These are phyloP conservation scores for Toxoplasma gondii DNA, from an alignment of 169 alveolate genomes.

Conservation along the genomic window DNA sequence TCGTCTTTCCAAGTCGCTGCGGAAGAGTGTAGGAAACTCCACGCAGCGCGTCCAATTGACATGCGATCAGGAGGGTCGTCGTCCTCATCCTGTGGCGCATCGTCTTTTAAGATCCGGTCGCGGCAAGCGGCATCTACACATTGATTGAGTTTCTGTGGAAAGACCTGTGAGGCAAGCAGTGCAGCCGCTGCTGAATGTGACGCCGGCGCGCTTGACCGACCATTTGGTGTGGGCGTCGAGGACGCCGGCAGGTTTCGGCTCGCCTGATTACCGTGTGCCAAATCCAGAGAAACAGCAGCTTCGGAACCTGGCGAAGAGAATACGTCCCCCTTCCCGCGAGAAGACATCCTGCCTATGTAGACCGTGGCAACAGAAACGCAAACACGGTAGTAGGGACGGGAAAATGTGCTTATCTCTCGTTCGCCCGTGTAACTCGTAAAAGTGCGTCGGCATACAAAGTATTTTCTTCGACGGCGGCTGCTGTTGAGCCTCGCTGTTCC, in stretches of 20 bases:
- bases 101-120: neutral
- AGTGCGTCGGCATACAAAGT: no score
- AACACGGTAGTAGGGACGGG: no score
- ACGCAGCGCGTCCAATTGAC: constrained; percentile 26
- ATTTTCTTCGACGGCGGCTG: no score
- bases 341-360: no score
- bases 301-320: neutral
- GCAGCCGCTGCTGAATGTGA: neutral
- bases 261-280: neutral
- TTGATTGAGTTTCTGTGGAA: neutral
- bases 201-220: neutral
- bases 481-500: no score
- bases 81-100: neutral
- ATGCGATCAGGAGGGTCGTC: constrained; percentile 33
- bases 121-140: constrained; percentile 27
- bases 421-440: no score
- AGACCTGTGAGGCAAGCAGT: neutral
- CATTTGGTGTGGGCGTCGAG: neutral
- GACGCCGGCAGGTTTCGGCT: neutral
- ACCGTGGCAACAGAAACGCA: no score
- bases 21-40: constrained; percentile 20
- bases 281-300: neutral
- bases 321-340: no score
- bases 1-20: constrained; percentile 34
- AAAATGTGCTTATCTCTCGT: no score